A percentile compares a stretch with the other conserved stretches of the same genome.
phyloP scores from a whole-genome alignment of 352 stramenopile species.

The Phytophthora idaei region DNA sequence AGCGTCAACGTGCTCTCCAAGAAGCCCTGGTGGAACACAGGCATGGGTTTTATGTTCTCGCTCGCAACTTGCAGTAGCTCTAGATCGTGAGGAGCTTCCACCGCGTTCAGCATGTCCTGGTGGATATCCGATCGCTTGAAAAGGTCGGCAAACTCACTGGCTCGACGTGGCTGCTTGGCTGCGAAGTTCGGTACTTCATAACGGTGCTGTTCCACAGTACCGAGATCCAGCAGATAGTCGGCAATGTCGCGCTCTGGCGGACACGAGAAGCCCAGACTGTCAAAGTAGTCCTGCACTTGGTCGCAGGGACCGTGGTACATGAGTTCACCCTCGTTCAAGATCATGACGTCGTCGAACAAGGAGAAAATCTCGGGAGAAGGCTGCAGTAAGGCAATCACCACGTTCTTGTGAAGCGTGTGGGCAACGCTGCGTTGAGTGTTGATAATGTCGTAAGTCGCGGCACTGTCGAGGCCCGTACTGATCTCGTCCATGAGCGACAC shows the following conservation, averaged over 20 bases:
- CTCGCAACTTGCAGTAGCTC: conserved; percentile 14
- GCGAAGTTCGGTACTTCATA: conserved; percentile 20
- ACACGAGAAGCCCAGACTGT: conserved; percentile 42
- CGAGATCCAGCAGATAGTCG: conserved; percentile 37
- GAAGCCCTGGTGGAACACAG: neutral
- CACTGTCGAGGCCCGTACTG: conserved; percentile 89
- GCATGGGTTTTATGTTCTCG: neutral
- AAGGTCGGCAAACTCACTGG: conserved; percentile 26
- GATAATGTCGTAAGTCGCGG: conserved; percentile 50
- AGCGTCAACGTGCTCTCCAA: conserved; percentile 35
- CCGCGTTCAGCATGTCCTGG: conserved; percentile 28
- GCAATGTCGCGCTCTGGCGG: conserved; percentile 38
- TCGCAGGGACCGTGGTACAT: conserved; percentile 68
- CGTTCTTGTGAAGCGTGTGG: conserved; percentile 34
- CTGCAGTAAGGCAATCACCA: conserved; percentile 77
- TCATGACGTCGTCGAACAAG: conserved; percentile 73
- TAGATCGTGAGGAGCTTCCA: conserved; percentile 32
- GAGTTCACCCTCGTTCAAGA: conserved; percentile 83
- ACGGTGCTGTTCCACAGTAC: conserved; percentile 33
- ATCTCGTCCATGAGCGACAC: conserved; percentile 91
- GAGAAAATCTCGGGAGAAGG: conserved; percentile 90
- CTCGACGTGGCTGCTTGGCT: conserved; percentile 23
- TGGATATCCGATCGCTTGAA: conserved; percentile 50
- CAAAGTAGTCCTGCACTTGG: conserved; percentile 56
- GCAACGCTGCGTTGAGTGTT: conserved; percentile 28